Evolutionary conservation across 2,329 filamentous ascomycete species (phyloP).

Genomic region (Arthrobotrys iridis): DNA sequence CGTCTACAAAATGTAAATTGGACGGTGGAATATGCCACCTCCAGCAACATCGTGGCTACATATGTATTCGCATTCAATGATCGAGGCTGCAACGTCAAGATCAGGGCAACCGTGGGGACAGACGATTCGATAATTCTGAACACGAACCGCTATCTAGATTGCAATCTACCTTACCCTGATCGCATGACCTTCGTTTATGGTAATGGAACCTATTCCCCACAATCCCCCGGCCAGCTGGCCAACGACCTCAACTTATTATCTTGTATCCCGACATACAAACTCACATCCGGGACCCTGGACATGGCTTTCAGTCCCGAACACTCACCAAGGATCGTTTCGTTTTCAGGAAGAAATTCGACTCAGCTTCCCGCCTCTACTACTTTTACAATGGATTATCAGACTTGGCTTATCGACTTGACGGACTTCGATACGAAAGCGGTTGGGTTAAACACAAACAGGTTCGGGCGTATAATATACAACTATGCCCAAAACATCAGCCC

Average conservation of each 20-base stretch:
- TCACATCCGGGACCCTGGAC: background rate
- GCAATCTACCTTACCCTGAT: background rate
- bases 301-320: background rate
- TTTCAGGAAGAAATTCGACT: background rate
- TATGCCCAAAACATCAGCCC: background rate
- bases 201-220: background rate
- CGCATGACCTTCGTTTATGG: background rate
- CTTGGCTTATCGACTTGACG: background rate
- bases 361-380: background rate
- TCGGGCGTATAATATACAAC: conserved; percentile 1
- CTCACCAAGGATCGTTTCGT: background rate
- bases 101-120: background rate
- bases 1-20: background rate
- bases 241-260: background rate
- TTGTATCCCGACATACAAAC: background rate
- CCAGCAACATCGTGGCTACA: background rate
- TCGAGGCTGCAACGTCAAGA: background rate
- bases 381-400: background rate
- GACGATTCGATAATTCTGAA: background rate
- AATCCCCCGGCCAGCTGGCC: background rate
- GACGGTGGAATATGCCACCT: background rate
- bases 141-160: background rate
- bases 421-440: conserved; percentile 2
- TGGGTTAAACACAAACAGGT: background rate
- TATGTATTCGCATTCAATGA: background rate